Conservation (phyloP, 768 basidiomycete species). For the Strobilomyces dryophilus region DNA sequence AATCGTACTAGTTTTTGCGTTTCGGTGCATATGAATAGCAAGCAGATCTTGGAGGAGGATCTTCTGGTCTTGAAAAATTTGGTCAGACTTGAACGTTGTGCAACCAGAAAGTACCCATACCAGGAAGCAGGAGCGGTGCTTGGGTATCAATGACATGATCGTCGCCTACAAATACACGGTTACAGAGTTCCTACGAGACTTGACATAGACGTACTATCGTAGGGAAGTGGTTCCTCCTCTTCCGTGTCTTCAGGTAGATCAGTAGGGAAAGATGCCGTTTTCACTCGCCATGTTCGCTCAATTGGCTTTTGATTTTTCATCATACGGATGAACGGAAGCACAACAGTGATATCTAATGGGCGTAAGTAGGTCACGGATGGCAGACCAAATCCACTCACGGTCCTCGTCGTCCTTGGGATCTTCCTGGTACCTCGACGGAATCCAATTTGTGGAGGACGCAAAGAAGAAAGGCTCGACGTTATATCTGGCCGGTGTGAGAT, state of each 20-base stretch:
- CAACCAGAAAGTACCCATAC: conserved; percentile 21
- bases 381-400: conserved; percentile 43
- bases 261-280: conserved; percentile 3
- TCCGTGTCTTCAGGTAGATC: not conserved
- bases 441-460: conserved; percentile 61
- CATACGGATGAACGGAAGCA: conserved; percentile 48
- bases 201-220: conserved; percentile 11
- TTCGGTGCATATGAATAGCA: conserved; percentile 49
- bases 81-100: not conserved
- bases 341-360: conserved; percentile 51
- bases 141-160: conserved; percentile 48
- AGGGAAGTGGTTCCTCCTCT: conserved; percentile 4
- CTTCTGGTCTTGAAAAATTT: conserved; percentile 8
- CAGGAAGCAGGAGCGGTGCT: conserved; percentile 37
- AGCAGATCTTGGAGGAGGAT: conserved; percentile 43
- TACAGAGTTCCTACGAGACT: not conserved
- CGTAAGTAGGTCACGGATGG: conserved; percentile 3
- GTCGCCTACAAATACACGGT: conserved; percentile 12
- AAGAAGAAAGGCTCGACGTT: conserved; percentile 65
- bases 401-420: conserved; percentile 39
- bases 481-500: conserved; percentile 33
- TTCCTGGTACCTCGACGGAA: conserved; percentile 62
- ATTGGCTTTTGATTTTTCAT: conserved; percentile 31
- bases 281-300: conserved; percentile 7
- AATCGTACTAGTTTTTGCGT: conserved; percentile 20